Evolutionary conservation across 2,329 filamentous ascomycete genomes (phyloP).

Genomic region (Sclerotinia subarctica): DNA sequence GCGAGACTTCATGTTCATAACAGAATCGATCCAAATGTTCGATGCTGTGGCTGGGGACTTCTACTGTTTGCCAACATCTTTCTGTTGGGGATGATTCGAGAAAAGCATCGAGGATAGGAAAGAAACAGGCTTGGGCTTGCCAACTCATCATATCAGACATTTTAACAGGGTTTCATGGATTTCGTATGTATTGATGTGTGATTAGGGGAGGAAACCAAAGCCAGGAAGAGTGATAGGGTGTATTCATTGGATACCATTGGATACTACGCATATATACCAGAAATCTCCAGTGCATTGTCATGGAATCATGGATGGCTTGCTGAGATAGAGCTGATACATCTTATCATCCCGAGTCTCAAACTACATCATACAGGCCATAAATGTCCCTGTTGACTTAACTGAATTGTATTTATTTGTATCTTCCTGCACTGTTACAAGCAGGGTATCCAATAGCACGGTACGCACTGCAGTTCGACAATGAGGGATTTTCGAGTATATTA

Average conservation of each 20-base stretch:
- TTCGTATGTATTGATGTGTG: too few species aligned
- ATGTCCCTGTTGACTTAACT: neutral
- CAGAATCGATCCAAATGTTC: neutral
- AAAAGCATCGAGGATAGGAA: conserved; percentile 4
- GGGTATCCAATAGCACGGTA: neutral
- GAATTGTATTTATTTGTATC: neutral
- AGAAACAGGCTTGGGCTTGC: conserved; percentile 9
- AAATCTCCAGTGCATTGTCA: neutral
- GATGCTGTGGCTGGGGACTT: neutral
- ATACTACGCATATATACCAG: neutral
- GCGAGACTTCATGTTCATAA: neutral
- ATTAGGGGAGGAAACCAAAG: neutral
- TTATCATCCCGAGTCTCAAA: neutral
- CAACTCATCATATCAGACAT: neutral
- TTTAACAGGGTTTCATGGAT: neutral
- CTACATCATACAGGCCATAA: neutral
- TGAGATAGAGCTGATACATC: neutral
- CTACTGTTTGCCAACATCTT: conserved; percentile 10
- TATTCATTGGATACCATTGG: neutral
- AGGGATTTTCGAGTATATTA: neutral
- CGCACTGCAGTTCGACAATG: neutral
- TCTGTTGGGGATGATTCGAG: neutral
- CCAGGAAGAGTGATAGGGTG: neutral
- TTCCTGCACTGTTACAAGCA: neutral
- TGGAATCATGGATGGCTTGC: neutral